Percentiles rank a stretch among this genome's conserved stretches.
Evolutionary conservation across 2,329 filamentous ascomycete species (phyloP).

Genomic region (Pseudogymnoascus sp.): DNA sequence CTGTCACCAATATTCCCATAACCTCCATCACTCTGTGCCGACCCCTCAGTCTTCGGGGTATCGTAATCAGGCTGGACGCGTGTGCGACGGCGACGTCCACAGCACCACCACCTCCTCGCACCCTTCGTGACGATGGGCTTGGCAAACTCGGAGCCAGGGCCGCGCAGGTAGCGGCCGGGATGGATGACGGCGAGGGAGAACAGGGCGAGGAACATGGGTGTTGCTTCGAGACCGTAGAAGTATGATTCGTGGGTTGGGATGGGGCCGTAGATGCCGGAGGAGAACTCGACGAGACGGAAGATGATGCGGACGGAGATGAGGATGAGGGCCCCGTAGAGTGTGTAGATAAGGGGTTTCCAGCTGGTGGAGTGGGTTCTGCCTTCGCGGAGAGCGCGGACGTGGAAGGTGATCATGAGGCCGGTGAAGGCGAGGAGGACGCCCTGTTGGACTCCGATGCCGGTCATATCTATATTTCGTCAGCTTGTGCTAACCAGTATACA

Average conservation of each 20-base stretch:
- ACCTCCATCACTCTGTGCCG: neutral
- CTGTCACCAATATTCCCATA: neutral
- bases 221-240: constrained; percentile 43
- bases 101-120: neutral
- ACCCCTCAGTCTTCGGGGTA: neutral
- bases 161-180: constrained; percentile 39
- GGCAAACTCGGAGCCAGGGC: constrained; percentile 39
- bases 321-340: neutral
- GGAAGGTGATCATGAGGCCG: constrained; percentile 26
- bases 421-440: constrained; percentile 30
- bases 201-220: constrained; percentile 46
- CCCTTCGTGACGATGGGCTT: constrained; percentile 20
- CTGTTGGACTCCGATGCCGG: constrained; percentile 33
- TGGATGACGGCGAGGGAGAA: constrained; percentile 37
- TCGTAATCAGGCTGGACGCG: neutral
- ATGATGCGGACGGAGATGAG: constrained; percentile 39
- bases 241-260: constrained; percentile 45
- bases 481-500: neutral
- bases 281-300: constrained; percentile 51
- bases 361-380: constrained; percentile 14
- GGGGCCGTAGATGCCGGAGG: constrained; percentile 39
- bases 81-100: neutral
- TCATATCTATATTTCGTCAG: constrained; percentile 29
- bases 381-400: constrained; percentile 20
- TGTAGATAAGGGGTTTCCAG: neutral